Evolutionary conservation across 306 rosid genomes (phyloP), one percentile per base, ranked within the genome.

Genomic region (Ammopiptanthus mongolicus): DNA sequence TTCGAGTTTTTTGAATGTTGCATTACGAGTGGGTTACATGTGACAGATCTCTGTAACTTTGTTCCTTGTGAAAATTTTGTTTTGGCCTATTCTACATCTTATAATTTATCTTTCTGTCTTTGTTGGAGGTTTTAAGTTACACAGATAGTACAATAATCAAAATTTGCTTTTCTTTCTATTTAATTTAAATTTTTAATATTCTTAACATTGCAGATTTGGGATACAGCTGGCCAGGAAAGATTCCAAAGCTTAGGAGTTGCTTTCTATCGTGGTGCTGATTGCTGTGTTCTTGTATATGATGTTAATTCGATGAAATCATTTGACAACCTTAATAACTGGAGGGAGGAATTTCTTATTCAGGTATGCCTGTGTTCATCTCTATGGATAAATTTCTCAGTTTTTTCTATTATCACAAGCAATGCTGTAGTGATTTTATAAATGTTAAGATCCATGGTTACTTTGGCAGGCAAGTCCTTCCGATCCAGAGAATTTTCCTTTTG

Each of bases 231-330:
- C 71, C 99, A 96, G 84, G 99, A 96, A 79, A 88, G 99, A 78
- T 96, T 96, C 73, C 99, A 96, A 82, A 96, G 98, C 86, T 93
- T 96, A 15, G 99, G 99, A 60, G 99, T 96, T 82, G 99, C 99
- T 83, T 96, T 96, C 82, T 96, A 96, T 56, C 91, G 99, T 63
- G 99, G 99, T 68, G 99, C 99, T 71, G 99, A 96, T 89, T 96
- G 99, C 81, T 96, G 98, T 74, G 99, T 96, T 78, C 98, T 96
- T 65, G 99, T 96, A 59, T 96, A 96, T 76, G 99, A 96, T 80
- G 99, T 96, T 65, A 96, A 92, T 85, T 90, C 97, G 18, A 86
- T 86, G 98, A 96, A 96, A 75, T 96, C 99, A 22, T 96, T 96
- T 85, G 98, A 96, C 78, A 90, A 86, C 84, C 99, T 96, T 80